A percentile compares a stretch with the other conserved stretches of the same genome.
Evolutionary conservation across 1,139 yeast species (phyloP).

Genomic region (Protomyces inundatus): DNA sequence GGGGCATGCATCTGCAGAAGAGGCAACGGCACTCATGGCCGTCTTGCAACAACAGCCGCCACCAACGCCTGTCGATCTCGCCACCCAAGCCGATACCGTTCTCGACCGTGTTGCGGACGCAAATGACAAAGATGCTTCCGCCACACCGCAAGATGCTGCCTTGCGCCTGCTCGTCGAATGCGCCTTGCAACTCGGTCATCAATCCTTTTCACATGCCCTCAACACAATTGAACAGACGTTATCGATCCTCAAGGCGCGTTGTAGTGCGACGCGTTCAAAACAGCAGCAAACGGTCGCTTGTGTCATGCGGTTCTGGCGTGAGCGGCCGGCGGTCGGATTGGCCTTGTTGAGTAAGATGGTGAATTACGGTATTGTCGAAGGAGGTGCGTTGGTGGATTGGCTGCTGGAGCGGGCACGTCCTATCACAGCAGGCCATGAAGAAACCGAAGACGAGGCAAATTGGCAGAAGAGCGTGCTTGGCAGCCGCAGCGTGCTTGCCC

Average conservation of each 20-base stretch:
- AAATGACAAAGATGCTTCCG: constrained; percentile 31
- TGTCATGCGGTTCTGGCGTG: constrained; percentile 48
- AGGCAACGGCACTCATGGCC: neutral
- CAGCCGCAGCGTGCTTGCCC: neutral
- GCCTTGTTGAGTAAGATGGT: constrained; percentile 48
- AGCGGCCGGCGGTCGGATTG: constrained; percentile 51
- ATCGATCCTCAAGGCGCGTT: constrained; percentile 49
- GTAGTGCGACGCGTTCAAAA: constrained; percentile 42
- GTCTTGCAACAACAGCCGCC: neutral
- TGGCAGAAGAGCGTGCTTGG: neutral
- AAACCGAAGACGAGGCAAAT: neutral
- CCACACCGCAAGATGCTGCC: constrained; percentile 36
- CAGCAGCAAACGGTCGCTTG: constrained; percentile 38
- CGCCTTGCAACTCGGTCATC: constrained; percentile 74
- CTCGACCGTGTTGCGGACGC: constrained; percentile 36
- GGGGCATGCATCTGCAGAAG: neutral
- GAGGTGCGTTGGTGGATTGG: neutral
- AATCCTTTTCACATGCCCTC: constrained; percentile 83
- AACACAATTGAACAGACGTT: constrained; percentile 58
- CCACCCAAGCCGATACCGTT: constrained; percentile 36
- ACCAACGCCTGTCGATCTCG: constrained; percentile 36
- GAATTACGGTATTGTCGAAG: constrained; percentile 41
- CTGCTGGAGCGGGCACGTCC: neutral
- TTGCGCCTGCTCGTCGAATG: constrained; percentile 54
- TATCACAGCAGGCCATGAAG: neutral